phyloP scores from a whole-genome alignment of 805 yeast genomes.

The Candida morakotiae region DNA sequence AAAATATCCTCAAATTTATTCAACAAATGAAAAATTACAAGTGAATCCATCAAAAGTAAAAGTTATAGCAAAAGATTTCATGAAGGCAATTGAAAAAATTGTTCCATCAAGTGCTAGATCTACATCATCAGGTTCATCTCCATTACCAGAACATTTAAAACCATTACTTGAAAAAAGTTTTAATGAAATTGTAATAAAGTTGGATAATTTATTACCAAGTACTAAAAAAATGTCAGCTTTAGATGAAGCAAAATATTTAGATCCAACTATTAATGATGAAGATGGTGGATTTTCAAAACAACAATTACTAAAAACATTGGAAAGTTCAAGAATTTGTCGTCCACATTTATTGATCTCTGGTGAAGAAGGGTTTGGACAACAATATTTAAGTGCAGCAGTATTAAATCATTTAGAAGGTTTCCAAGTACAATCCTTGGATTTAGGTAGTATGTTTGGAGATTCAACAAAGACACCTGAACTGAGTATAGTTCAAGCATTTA shows the following conservation, averaged over 20 bases:
- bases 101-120: slow-evolving; percentile 92
- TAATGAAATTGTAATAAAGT: slow-evolving; percentile 37
- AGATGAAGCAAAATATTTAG: slow-evolving; percentile 67
- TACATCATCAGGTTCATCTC: slow-evolving; percentile 65
- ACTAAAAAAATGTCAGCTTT: slow-evolving; percentile 49
- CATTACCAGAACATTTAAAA: slow-evolving; percentile 68
- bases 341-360: slow-evolving; percentile 82
- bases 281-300: slow-evolving; percentile 71
- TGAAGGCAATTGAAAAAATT: slow-evolving; percentile 78
- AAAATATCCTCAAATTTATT: slow-evolving; percentile 88
- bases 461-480: slow-evolving; percentile 80
- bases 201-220: slow-evolving; percentile 62
- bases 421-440: slow-evolving; percentile 81
- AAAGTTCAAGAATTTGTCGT: slow-evolving; percentile 63
- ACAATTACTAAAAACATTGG: slow-evolving; percentile 49
- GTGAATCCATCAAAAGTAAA: slow-evolving; percentile 69
- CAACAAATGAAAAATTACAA: slow-evolving; percentile 63
- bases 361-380: slow-evolving; percentile 77
- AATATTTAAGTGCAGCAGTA: slow-evolving; percentile 77
- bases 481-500: slow-evolving; percentile 73
- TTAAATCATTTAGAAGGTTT: slow-evolving; percentile 83
- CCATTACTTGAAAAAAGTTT: slow-evolving; percentile 60
- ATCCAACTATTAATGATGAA: slow-evolving; percentile 48
- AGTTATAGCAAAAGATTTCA: slow-evolving; percentile 80
- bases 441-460: slow-evolving; percentile 74